Percentiles rank a stretch among this genome's conserved stretches.
These are phyloP conservation scores for Sporothrix protearum DNA, from an alignment of 2,329 filamentous ascomycete species.

Conservation along the genomic window DNA sequence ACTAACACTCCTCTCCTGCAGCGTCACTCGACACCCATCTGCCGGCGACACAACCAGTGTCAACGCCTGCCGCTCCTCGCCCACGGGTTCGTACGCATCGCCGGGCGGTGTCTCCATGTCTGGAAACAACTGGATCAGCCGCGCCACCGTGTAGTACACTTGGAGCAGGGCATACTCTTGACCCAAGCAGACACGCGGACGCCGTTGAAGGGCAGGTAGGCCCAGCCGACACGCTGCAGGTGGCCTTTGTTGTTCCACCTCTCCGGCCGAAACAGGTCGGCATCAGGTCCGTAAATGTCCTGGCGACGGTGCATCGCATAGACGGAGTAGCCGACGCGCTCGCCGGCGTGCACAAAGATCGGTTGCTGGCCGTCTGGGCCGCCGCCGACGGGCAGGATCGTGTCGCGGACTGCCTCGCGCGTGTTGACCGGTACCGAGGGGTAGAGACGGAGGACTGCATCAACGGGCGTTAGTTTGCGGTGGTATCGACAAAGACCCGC, in stretches of 20 bases:
- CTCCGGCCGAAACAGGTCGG: constrained; percentile 22
- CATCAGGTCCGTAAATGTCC: constrained; percentile 24
- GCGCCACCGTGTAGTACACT: constrained; percentile 6
- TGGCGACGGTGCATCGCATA: constrained; percentile 35
- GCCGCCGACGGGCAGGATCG: constrained; percentile 46
- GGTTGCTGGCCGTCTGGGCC: constrained; percentile 43
- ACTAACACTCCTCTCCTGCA: not conserved
- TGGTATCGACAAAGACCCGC: no score
- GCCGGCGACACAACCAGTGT: not conserved
- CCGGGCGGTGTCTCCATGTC: not conserved
- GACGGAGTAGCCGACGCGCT: constrained; percentile 38
- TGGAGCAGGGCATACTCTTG: constrained; percentile 9
- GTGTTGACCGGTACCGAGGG: constrained; percentile 23
- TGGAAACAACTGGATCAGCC: constrained; percentile 3
- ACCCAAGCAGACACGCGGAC: constrained; percentile 20
- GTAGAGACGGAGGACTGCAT: not conserved
- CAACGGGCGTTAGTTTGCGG: no score
- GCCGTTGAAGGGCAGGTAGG: constrained; percentile 23
- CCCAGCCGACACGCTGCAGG: constrained; percentile 15
- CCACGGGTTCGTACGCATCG: not conserved
- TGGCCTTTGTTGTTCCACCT: constrained; percentile 17
- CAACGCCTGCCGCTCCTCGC: constrained; percentile 11
- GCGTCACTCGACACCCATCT: not conserved
- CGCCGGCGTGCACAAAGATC: constrained; percentile 44
- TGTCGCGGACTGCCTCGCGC: constrained; percentile 31